Evolutionary conservation across 805 yeast genomes (phyloP), one percentile per base, ranked within the genome.

Genomic region (Vanderwaltozyma verrucispora): DNA sequence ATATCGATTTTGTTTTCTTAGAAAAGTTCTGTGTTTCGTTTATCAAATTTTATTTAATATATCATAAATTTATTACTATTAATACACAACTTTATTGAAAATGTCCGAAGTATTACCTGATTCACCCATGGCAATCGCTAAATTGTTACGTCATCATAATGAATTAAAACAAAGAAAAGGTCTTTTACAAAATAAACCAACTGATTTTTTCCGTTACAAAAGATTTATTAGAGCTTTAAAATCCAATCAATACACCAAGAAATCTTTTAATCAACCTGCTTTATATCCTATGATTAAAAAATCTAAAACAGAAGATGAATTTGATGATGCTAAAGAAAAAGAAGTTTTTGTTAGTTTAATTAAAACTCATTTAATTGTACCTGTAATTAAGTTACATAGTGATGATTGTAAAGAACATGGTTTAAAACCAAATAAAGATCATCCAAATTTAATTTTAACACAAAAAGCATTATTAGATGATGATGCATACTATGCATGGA

Each of bases 191-290:
- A 77, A 80, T 38, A 73, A 73, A 44, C 77, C 76, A 33, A 71
- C 75, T 26, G 95, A 85, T 41, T 87, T 92, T 59, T 92, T 89
- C 71, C 71, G 94, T 47, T 81, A 69, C 59, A 89, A 89, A 60
- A 74, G 98, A 51, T 80, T 85, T 30, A 63, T 75, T 12, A 68
- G 97, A 47, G 94, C 94, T 1, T 68, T 89, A 40, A 63, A 75
- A 26, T 75, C 86, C 38, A 80, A 74, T 2, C 88, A 80, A 32
- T 92, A 86, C 60, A 68, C 69, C 48, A 57, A 51, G 44, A 72
- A 65, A 44, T 73, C 71, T 36, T 48, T 63, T 37, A 69, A 68
- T 41, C 74, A 75, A 37, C 65, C 67, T 27, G 61, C 58, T 27
- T 39, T 60, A 39, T 63, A 70, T 38, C 81, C 81, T 11, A 61